Conservation (phyloP, 441 rosid species). For the Populus hybrid region DNA sequence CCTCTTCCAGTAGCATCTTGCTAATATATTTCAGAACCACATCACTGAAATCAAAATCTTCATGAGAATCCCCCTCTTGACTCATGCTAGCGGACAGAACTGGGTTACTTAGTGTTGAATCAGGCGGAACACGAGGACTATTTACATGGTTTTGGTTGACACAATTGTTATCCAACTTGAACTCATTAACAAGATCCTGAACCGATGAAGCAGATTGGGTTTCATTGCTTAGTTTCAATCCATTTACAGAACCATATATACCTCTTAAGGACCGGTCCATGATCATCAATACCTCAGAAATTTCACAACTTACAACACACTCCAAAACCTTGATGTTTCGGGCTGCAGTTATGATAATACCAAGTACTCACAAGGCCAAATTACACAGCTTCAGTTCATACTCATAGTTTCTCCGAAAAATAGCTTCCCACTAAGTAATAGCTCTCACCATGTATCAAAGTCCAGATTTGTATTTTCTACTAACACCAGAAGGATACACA, state of each 20-base stretch:
- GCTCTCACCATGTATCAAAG: conserved; percentile 4
- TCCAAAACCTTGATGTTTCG: neutral
- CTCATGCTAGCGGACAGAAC: conserved; percentile 4
- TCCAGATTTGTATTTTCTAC: conserved; percentile 16
- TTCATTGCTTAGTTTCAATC: conserved; percentile 25
- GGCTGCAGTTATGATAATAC: neutral
- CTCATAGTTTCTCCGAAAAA: neutral
- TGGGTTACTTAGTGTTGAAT: conserved; percentile 18
- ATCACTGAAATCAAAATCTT: conserved; percentile 48
- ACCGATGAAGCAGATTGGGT: conserved; percentile 13
- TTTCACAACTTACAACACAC: neutral
- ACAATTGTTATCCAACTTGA: conserved; percentile 17
- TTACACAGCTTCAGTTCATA: neutral
- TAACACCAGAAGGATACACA: neutral
- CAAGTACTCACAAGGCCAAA: neutral
- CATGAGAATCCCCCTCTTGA: conserved; percentile 39
- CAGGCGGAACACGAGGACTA: conserved; percentile 17
- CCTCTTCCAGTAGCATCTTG: conserved; percentile 83
- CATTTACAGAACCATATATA: conserved; percentile 25
- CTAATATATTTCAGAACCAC: conserved; percentile 57
- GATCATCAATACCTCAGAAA: neutral
- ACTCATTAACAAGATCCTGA: conserved; percentile 23
- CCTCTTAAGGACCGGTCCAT: conserved; percentile 15
- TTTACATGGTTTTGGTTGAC: conserved; percentile 14
- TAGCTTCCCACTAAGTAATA: conserved; percentile 5